Base-by-base conservation (phyloP, 2,329 filamentous ascomycete species). In the Fusarium illudens region DNA sequence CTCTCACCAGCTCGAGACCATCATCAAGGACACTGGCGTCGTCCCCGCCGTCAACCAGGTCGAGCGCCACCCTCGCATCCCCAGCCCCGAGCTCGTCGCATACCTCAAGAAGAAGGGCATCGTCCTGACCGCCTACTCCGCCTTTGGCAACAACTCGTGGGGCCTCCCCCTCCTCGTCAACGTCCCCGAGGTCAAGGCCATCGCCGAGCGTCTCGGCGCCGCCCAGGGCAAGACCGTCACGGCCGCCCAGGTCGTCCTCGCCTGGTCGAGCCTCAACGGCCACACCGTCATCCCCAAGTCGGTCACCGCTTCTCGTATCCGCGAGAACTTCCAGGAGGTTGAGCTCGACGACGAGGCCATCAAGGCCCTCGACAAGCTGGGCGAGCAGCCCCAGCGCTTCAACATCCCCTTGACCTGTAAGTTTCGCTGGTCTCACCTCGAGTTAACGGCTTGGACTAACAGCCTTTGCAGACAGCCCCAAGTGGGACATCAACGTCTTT, bases 271-370 rank as follows among this genome's bases (percentile, higher is more conserved):
- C 79, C 71, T 84, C 44, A 79, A 87, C 70, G 89, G 88, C 57
- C 89, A 89, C 79, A 87, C 84, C 71, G 91, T 93, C 70, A 92
- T 93, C 71, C 91, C 91, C 74, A 93, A 93, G 84, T 90, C 86
- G 19, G 90, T 92, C 67, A 92, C 86, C 59, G 83, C 87, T 51
- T 83, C 83, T 32, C 86, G 91, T 60, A 93, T 94, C 70, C 81
- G 86, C 73, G 84, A 83, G 73, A 93, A 94, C 84, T 92, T 90
- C 75, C 81, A 89, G 80, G 85, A 91, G 77, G 83, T 89, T 51
- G 85, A 92, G 73, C 80, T 92, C 61, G 79, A 81, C 44, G 82
- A 85, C 36, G 82, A 84, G 57, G 86, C 90, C 69, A 85, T 89
- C 72, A 81, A 83, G 64, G 87, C 84, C 13, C 84, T 92, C 46